Percentiles rank a stretch among this genome's conserved stretches.
These are phyloP conservation scores for Neonectria punicea DNA, from an alignment of 2,329 filamentous ascomycete genomes.

Conservation along the genomic window DNA sequence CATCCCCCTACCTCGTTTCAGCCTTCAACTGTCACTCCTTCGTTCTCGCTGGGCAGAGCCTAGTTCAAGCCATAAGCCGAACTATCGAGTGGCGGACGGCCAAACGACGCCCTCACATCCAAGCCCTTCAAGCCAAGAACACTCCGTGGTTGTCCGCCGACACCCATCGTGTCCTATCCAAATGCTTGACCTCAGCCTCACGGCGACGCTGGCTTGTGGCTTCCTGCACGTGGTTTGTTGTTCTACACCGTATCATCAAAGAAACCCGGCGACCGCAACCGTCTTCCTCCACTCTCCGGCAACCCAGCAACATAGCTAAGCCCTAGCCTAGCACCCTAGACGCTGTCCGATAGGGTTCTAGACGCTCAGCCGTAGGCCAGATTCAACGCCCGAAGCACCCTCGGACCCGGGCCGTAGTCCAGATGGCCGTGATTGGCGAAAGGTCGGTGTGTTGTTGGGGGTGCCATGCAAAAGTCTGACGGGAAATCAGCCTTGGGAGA, in stretches of 20 bases:
- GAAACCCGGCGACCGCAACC: not conserved
- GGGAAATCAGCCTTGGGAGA: conserved; percentile 21
- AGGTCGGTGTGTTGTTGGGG: not conserved
- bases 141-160: not conserved
- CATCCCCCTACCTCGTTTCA: not conserved
- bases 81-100: not conserved
- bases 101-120: not conserved
- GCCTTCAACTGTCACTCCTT: not conserved
- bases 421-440: not conserved
- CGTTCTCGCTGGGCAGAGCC: not conserved
- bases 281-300: not conserved
- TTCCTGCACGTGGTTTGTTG: conserved; percentile 12
- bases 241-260: not conserved
- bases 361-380: conserved; percentile 22
- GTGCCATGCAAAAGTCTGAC: conserved; percentile 6
- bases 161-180: not conserved
- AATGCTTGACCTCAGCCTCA: conserved; percentile 6
- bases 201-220: not conserved
- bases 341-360: conserved; percentile 22
- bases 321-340: conserved; percentile 20
- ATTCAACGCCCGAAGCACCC: conserved; percentile 17
- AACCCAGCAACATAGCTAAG: conserved; percentile 25
- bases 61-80: not conserved
- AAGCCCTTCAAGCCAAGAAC: not conserved
- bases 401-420: not conserved